phyloP scores from a whole-genome alignment of 257 asterid species.

The Ehretia macrophylla region DNA sequence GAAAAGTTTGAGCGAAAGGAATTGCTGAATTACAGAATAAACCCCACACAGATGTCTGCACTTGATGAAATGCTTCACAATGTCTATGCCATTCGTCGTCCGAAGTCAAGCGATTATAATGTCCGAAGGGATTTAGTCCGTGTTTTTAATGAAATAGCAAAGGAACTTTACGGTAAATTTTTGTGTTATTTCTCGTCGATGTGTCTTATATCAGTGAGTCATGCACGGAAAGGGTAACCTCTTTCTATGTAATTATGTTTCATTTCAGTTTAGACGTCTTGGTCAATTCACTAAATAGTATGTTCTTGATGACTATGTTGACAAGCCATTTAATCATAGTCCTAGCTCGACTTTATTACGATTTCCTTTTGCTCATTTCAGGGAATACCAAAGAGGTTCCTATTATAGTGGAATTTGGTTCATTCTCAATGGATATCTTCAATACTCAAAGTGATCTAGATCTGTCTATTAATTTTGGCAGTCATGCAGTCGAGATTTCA shows the following conservation, averaged over 20 bases:
- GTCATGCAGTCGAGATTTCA: slow-evolving; percentile 31
- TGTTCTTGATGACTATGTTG: neutral
- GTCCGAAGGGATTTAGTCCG: slow-evolving; percentile 61
- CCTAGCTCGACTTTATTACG: slow-evolving; percentile 1
- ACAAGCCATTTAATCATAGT: neutral
- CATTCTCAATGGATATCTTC: slow-evolving; percentile 88
- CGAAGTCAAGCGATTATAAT: slow-evolving; percentile 58
- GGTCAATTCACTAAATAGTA: neutral
- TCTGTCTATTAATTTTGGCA: slow-evolving; percentile 69
- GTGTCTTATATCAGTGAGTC: slow-evolving; percentile 1
- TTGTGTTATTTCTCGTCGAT: slow-evolving; percentile 4
- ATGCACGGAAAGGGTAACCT: neutral
- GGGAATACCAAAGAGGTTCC: slow-evolving; percentile 55
- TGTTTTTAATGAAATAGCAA: slow-evolving; percentile 74
- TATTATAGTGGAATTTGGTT: slow-evolving; percentile 79
- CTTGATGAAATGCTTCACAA: slow-evolving; percentile 62
- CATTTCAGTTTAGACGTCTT: neutral
- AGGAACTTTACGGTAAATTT: slow-evolving; percentile 69
- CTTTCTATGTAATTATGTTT: neutral
- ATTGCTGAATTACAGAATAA: slow-evolving; percentile 35
- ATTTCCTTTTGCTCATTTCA: slow-evolving; percentile 27
- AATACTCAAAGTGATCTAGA: slow-evolving; percentile 73
- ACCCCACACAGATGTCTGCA: slow-evolving; percentile 31
- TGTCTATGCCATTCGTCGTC: slow-evolving; percentile 47
- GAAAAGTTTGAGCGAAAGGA: slow-evolving; percentile 54